A percentile compares a stretch with the other conserved stretches of the same genome.
Conservation (phyloP, 805 yeast genomes). For the Allodekkera sacchari region DNA sequence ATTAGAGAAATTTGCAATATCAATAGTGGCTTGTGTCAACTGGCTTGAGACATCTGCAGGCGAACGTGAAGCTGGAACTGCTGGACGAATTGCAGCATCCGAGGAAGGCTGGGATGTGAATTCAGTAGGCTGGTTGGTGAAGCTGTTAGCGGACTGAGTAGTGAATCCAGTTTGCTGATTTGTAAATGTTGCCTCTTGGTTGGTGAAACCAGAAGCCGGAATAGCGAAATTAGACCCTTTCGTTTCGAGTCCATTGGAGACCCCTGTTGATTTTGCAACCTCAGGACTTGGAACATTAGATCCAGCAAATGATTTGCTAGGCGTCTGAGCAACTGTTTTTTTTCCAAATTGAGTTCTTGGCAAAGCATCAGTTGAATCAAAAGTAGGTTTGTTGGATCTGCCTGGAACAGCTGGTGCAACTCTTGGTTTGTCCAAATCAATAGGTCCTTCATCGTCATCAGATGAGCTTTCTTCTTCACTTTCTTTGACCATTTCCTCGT, state of each 20-base stretch:
- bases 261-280: too few relatives aligned
- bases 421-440: conserved; percentile 20
- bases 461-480: conserved; percentile 20
- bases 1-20: conserved; percentile 77
- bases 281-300: too few relatives aligned
- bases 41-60: conserved; percentile 14
- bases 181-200: conserved; percentile 11
- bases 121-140: conserved; percentile 2
- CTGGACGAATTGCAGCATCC: conserved; percentile 8
- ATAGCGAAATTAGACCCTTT: conserved; percentile 1
- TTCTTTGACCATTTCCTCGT: conserved; percentile 55
- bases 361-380: conserved; percentile 15
- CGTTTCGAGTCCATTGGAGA: too few relatives aligned
- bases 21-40: conserved; percentile 77
- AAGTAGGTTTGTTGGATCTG: conserved; percentile 27
- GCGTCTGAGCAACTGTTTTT: conserved; percentile 39
- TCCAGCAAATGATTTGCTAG: conserved; percentile 2
- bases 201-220: conserved; percentile 6
- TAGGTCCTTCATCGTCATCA: conserved; percentile 30
- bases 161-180: conserved; percentile 4
- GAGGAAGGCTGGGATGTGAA: neutral
- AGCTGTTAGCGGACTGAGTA: conserved; percentile 1
- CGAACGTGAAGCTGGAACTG: conserved; percentile 6
- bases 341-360: conserved; percentile 4
- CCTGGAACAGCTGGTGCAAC: conserved; percentile 27